Conservation (phyloP, 495 filamentous ascomycete species). For the Penicillium mononematosum region DNA sequence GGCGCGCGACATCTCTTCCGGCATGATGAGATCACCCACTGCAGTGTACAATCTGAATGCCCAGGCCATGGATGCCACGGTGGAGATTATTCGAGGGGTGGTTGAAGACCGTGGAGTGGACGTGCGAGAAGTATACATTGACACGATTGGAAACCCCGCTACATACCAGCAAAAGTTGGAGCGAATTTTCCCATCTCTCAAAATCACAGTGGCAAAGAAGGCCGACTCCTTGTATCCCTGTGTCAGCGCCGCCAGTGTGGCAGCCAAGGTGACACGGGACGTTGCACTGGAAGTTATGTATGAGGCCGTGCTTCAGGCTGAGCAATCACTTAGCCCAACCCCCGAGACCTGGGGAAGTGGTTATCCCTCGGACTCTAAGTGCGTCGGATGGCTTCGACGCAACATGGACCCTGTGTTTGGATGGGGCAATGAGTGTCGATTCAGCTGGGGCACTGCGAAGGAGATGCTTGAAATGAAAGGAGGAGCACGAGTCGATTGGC, state of each 20-base stretch:
- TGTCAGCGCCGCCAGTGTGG: conserved; percentile 90
- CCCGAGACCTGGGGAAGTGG: conserved; percentile 76
- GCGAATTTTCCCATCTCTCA: conserved; percentile 73
- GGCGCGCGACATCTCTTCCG: conserved; percentile 75
- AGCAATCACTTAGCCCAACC: conserved; percentile 13
- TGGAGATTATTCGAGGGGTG: conserved; percentile 76
- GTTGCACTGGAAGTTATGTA: conserved; percentile 78
- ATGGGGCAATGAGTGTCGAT: conserved; percentile 88
- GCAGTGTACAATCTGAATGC: conserved; percentile 89
- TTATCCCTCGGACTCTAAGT: conserved; percentile 86
- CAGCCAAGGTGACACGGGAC: conserved; percentile 93
- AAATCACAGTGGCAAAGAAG: conserved; percentile 92
- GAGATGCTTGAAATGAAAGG: conserved; percentile 77
- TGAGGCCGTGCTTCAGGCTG: conserved; percentile 39
- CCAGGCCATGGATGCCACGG: conserved; percentile 95
- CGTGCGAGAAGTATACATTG: conserved; percentile 86
- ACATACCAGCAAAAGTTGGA: conserved; percentile 83
- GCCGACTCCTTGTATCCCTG: conserved; percentile 91
- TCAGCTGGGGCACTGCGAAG: conserved; percentile 93
- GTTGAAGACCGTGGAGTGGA: conserved; percentile 69
- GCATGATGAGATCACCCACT: conserved; percentile 67
- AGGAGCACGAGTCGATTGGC: conserved; percentile 79
- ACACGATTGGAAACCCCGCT: conserved; percentile 83
- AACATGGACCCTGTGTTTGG: conserved; percentile 94
- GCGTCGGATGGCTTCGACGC: conserved; percentile 72